A percentile compares a stretch with the other conserved stretches of the same genome.
These are phyloP conservation scores for Aureobasidium sp. DNA, from an alignment of 2,329 filamentous ascomycete species.

Conservation along the genomic window DNA sequence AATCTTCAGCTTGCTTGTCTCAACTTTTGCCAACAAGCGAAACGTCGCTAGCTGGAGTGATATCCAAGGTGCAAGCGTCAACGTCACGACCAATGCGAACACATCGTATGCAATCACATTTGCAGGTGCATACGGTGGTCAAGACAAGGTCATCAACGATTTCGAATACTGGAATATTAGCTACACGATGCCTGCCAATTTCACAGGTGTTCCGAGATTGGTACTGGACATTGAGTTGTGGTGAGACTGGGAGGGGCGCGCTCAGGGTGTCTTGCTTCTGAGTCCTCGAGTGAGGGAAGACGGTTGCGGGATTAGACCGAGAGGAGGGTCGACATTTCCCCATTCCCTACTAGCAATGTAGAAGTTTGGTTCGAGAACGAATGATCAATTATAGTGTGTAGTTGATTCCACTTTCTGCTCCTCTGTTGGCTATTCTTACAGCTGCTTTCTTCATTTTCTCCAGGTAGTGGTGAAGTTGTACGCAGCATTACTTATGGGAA, in stretches of 20 bases:
- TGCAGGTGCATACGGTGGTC: constrained; percentile 36
- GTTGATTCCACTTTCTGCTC: too few species aligned
- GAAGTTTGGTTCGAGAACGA: too few species aligned
- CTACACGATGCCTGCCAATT: constrained; percentile 21
- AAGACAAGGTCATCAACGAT: constrained; percentile 33
- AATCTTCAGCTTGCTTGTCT: constrained; percentile 46
- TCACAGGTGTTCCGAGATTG: background rate
- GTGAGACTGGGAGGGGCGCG: background rate
- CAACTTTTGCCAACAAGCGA: constrained; percentile 39
- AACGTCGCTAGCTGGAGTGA: constrained; percentile 43
- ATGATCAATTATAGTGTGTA: too few species aligned
- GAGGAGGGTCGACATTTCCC: too few species aligned
- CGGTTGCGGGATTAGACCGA: background rate
- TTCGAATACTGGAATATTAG: constrained; percentile 39
- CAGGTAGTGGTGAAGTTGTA: too few species aligned
- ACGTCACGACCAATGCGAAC: constrained; percentile 41
- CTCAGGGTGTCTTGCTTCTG: background rate
- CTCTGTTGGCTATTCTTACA: too few species aligned
- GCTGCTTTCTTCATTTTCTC: too few species aligned
- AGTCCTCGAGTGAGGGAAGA: background rate
- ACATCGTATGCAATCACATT: constrained; percentile 37
- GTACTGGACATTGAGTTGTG: background rate
- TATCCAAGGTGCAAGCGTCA: constrained; percentile 42
- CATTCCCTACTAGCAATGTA: too few species aligned
- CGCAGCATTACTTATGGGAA: too few species aligned